A percentile compares a stretch with the other conserved stretches of the same genome.
Evolutionary conservation across 2,329 filamentous ascomycete genomes (phyloP).

Genomic region (Sporothrix pallida): DNA sequence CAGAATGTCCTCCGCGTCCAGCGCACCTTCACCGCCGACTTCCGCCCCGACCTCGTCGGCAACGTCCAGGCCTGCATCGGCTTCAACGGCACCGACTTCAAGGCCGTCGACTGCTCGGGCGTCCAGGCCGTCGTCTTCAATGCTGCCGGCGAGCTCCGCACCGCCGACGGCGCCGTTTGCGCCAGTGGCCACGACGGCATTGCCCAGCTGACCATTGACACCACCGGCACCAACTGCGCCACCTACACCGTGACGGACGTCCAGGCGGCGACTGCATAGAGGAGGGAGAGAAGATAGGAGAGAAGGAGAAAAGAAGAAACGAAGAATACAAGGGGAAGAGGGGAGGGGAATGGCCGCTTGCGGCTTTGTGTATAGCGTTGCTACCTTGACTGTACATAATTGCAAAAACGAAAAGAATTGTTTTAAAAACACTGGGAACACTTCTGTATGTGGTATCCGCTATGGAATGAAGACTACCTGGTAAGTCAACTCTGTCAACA

Average conservation of each 20-base stretch:
- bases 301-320: background rate
- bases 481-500: too few relatives aligned
- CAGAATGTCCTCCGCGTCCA: conserved; percentile 47
- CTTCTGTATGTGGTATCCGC: too few relatives aligned
- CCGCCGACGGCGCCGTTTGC: conserved; percentile 44
- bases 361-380: background rate
- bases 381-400: too few relatives aligned
- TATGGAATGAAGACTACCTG: too few relatives aligned
- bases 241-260: conserved; percentile 44
- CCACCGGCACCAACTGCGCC: conserved; percentile 43
- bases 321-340: background rate
- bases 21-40: conserved; percentile 47
- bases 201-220: conserved; percentile 45
- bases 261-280: conserved; percentile 8
- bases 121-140: conserved; percentile 41
- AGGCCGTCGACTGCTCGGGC: conserved; percentile 46
- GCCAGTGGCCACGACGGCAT: conserved; percentile 45
- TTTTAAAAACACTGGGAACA: too few relatives aligned
- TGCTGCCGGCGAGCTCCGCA: conserved; percentile 41
- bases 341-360: background rate
- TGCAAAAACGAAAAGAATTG: too few relatives aligned
- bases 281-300: background rate
- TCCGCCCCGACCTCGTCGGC: conserved; percentile 46
- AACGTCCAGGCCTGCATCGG: conserved; percentile 48
- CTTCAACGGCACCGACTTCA: conserved; percentile 49